Evolutionary conservation across 169 alveolate species (phyloP).

Genomic region (Plasmodium ovale): DNA sequence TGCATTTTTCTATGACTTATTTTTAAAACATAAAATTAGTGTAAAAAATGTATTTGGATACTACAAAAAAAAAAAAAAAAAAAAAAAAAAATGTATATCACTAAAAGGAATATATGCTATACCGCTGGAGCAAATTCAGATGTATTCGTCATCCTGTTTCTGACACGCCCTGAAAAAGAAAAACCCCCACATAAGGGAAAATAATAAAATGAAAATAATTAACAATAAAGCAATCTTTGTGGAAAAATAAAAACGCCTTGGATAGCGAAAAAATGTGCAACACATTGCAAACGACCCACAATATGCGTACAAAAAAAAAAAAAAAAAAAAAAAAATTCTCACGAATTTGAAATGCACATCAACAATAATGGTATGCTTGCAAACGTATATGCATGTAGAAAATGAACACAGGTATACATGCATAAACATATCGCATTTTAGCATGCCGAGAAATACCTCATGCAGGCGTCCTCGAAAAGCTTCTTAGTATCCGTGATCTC

Average conservation of each 20-base stretch:
- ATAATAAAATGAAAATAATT: no score
- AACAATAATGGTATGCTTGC: neutral
- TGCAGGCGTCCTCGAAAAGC: constrained; percentile 65
- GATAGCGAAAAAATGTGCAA: no score
- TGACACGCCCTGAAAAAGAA: constrained; percentile 65
- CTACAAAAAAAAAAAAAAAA: constrained; percentile 47
- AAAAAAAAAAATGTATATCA: no score
- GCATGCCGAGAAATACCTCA: constrained; percentile 20
- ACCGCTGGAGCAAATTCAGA: no score
- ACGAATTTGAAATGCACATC: no score
- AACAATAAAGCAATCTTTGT: no score
- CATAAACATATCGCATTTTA: neutral
- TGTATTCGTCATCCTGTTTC: constrained; percentile 64
- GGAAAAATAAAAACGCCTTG: no score
- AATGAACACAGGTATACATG: neutral
- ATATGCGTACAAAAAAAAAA: constrained; percentile 10
- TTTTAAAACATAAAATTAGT: constrained; percentile 16
- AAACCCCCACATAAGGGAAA: no score
- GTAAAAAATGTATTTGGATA: constrained; percentile 8
- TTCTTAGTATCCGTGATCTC: constrained; percentile 71
- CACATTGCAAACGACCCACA: no score
- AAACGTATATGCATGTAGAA: no score
- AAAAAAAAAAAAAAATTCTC: no score
- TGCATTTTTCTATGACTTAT: constrained; percentile 13
- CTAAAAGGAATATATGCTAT: no score